Base-by-base conservation (phyloP, 2,329 filamentous ascomycete species). In the Xylariales sp. region DNA sequence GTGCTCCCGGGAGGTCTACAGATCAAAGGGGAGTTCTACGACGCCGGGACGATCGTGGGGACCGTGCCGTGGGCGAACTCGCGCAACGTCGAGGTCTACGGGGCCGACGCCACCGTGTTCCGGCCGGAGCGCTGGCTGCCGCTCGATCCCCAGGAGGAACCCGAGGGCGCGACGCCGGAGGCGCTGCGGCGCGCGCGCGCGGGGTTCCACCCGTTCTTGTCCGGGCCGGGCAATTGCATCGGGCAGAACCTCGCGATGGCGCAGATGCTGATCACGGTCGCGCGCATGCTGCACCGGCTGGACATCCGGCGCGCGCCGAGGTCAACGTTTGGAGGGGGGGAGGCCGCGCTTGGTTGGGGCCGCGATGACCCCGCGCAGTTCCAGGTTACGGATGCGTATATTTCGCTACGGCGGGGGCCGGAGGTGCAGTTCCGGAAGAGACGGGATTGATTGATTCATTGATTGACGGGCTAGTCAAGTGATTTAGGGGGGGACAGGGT, bases 81-180 rank as follows among this genome's bases (percentile, higher is more conserved):
- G 0, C 71, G 62, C 7, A 70, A 62, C 41, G 7, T 36, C 18
- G 60, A 68, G 10, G 52, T 71, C 1, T 74, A 69, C 41, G 64
- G 67, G 3, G 23, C 23, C 23, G 72, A 74, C 34, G 30, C 70
- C 0, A 61, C 58, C 0, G 39, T 52, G 0, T 75, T 70, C 45
- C 65, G 73, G 6, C 73, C 75, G 6, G 74, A 76, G 57, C 75
- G 72, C 4, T 75, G 74, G 75, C 73, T 75, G 28, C 49, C 49
- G 2, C 23, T 23, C 23, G 23, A 23, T 23, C 23, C 23, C 2
- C 23, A 23, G 23, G 2, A 23, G 23, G 23, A 23, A 2, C 23
- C 23, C 23, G 23, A 23, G 23, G 23, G 23, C 23, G 23, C 23
- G 64, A 71, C 28, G 67, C 56, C 8, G 36, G 10, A 12, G 8